Conservation (phyloP, 441 rosid genomes). For the Arabidopsis hybrid region DNA sequence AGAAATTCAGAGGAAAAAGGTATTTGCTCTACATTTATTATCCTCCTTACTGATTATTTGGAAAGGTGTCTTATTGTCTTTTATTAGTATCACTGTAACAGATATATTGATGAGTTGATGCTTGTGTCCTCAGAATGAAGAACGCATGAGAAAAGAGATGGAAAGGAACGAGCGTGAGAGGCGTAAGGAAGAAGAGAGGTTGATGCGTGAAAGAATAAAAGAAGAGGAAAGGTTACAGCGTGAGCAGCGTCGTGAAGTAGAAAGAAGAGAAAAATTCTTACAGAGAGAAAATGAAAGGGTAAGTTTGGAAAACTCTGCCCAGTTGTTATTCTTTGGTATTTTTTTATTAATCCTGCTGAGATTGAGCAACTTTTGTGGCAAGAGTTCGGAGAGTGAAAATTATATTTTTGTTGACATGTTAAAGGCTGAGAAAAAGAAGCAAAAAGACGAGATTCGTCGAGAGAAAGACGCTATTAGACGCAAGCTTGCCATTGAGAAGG, state of each 20-base stretch:
- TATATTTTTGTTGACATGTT: slow-evolving; percentile 28
- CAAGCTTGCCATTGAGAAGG: slow-evolving; percentile 93
- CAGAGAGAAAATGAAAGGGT: slow-evolving; percentile 86
- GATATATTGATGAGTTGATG: slow-evolving; percentile 35
- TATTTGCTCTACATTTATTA: slow-evolving; percentile 35
- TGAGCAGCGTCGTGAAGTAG: slow-evolving; percentile 93
- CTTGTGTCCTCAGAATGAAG: slow-evolving; percentile 71
- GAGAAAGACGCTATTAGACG: slow-evolving; percentile 87
- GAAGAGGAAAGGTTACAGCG: slow-evolving; percentile 90
- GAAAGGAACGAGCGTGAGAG: slow-evolving; percentile 95
- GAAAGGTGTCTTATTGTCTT: slow-evolving; percentile 8
- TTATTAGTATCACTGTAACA: slow-evolving; percentile 25
- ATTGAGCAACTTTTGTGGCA: slow-evolving; percentile 29
- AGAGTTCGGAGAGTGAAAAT: not conserved
- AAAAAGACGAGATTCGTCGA: slow-evolving; percentile 87
- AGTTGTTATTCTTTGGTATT: slow-evolving; percentile 2
- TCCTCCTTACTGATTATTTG: not conserved
- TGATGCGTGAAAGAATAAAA: slow-evolving; percentile 92
- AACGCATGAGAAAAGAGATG: slow-evolving; percentile 85
- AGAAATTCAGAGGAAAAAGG: slow-evolving; percentile 82
- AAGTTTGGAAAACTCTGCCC: slow-evolving; percentile 42
- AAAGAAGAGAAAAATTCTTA: slow-evolving; percentile 90
- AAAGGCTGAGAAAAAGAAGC: slow-evolving; percentile 91
- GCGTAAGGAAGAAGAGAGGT: slow-evolving; percentile 94
- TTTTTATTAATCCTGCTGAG: not conserved